Percentiles rank a stretch among this genome's conserved stretches.
phyloP scores from a whole-genome alignment of 495 filamentous ascomycete genomes.

The Saxophila tyrrhenica region DNA sequence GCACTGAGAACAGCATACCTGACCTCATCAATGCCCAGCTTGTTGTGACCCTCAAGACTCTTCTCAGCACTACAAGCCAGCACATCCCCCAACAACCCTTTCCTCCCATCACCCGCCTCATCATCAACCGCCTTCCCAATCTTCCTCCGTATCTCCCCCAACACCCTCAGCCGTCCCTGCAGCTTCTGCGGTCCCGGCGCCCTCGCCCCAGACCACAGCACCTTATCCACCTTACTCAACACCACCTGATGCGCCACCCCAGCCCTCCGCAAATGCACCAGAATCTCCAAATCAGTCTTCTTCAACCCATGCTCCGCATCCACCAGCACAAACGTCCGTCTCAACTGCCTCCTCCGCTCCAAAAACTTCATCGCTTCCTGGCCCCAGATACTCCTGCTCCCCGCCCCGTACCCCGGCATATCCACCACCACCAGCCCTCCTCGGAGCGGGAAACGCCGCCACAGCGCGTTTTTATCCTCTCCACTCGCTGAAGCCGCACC shows the following conservation, averaged over 20 bases:
- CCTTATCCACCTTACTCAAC: slow-evolving; percentile 67
- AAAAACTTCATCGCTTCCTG: slow-evolving; percentile 79
- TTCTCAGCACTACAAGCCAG: slow-evolving; percentile 24
- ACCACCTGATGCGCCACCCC: slow-evolving; percentile 66
- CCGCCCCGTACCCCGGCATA: slow-evolving; percentile 89
- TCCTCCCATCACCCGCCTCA: slow-evolving; percentile 11
- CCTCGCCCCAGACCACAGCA: slow-evolving; percentile 21
- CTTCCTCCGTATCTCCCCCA: slow-evolving; percentile 9
- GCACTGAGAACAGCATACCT: slow-evolving; percentile 26
- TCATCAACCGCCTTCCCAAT: slow-evolving; percentile 15
- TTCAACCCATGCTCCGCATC: slow-evolving; percentile 78
- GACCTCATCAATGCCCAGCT: slow-evolving; percentile 25
- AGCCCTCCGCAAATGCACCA: slow-evolving; percentile 50
- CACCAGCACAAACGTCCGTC: slow-evolving; percentile 71
- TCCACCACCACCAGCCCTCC: slow-evolving; percentile 62
- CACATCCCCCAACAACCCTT: slow-evolving; percentile 11
- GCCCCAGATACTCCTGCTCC: slow-evolving; percentile 68
- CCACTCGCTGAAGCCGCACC: slow-evolving; percentile 33
- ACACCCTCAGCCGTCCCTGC: slow-evolving; percentile 3
- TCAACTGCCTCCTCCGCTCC: slow-evolving; percentile 56
- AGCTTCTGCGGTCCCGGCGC: slow-evolving; percentile 4
- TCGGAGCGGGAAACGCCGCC: slow-evolving; percentile 14
- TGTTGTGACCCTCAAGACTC: slow-evolving; percentile 12
- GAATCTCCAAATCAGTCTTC: slow-evolving; percentile 50
- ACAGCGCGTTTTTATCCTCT: slow-evolving; percentile 20